Base-by-base conservation (phyloP, 176 grass and related monocot species). In the Oryza glaberrima region DNA sequence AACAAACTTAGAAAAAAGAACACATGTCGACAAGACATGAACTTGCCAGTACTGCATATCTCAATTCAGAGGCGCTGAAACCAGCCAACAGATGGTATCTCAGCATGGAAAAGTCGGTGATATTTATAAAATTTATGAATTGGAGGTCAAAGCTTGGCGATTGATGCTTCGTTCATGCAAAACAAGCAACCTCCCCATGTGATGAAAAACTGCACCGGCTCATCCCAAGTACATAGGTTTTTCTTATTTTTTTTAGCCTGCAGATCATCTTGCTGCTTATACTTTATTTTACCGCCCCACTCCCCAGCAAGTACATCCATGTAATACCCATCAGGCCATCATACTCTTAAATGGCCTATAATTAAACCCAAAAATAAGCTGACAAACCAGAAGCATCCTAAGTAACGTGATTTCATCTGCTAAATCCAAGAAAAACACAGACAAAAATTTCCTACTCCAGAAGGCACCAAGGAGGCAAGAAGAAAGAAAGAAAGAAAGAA, bases 41-140 rank as follows among this genome's bases (percentile, higher is more conserved):
- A 51, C 20, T 22, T 80, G 20, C 0, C 49, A 22, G 48, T 35
- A 51, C 26, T 4, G 11, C 17, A 52, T 32, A 9, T 41, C 65
- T 52, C 78, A 52, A 78, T 73, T 32, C 44, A 83, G 16, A 44
- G 45, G 74, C n/a, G 15, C 40, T 51, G 19, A 77, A 82, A 82
- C 36, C 35, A 63, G 63, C 30, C 12, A 36, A 19, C 38, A 22
- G 3, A 26, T 70, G 82, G 38, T 40, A 63, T 49, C 65, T 41
- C 8, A 69, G 49, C 3, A 47, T 9, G 71, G 20, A 23, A 60
- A 84, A 52, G 71, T 89, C 71, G 65, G 82, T 65, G 77, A 61
- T 58, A 20, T 58, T 56, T 66, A 81, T 4, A 76, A 35, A 51
- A 64, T 46, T 52, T 7, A 65, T 22, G n/a, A 35, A 70, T 70